phyloP scores from a whole-genome alignment of 78 protist species.

The Pigoraptor vietnamica region DNA sequence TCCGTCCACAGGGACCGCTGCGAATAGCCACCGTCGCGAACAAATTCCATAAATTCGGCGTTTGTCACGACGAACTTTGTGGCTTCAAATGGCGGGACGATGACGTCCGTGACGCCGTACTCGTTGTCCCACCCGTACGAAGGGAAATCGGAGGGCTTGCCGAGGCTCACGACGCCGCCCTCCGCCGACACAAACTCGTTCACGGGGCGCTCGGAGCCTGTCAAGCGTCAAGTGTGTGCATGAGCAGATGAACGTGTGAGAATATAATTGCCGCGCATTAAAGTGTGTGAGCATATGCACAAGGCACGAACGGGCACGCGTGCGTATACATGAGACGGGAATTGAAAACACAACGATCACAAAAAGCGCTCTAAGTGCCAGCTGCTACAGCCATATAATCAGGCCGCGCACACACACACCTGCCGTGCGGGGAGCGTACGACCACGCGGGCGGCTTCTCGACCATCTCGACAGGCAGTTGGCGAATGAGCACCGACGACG shows the following conservation, averaged over 20 bases:
- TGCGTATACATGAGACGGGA: too few relatives aligned
- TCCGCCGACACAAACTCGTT: neutral
- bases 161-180: conserved; percentile 14
- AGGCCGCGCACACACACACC: neutral
- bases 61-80: conserved; percentile 46
- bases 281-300: too few relatives aligned
- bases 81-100: conserved; percentile 36
- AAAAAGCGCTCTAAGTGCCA: too few relatives aligned
- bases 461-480: conserved; percentile 9
- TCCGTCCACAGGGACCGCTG: neutral
- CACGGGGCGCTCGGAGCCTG: neutral
- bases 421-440: neutral
- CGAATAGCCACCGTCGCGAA: conserved; percentile 38
- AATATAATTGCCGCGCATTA: too few relatives aligned
- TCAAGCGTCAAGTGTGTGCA: neutral
- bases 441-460: neutral
- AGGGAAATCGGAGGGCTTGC: conserved; percentile 16
- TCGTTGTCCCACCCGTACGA: conserved; percentile 68
- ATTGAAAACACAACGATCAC: too few relatives aligned
- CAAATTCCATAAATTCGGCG: conserved; percentile 50
- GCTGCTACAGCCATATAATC: too few relatives aligned
- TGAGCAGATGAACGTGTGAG: too few relatives aligned
- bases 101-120: conserved; percentile 7
- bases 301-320: too few relatives aligned
- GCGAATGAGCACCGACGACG: conserved; percentile 60